Base-by-base conservation (phyloP, 164 flowering plant species). In the Umbilicus rupestris region DNA sequence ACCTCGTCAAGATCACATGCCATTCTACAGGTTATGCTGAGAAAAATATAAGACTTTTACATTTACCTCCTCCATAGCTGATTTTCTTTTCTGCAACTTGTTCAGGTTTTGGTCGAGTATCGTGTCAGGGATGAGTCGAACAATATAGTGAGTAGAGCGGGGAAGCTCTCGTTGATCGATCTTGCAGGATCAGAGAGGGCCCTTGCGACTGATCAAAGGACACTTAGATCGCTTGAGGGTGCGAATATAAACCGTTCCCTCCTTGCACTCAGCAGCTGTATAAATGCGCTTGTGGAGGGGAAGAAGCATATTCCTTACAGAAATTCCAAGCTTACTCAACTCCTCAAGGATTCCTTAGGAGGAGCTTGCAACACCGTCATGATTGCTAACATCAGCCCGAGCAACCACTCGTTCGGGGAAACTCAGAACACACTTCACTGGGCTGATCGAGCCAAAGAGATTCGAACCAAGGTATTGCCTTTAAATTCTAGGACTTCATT, bases 171-270 rank as follows among this genome's bases (percentile, higher is more conserved):
- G 1, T 77, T 92, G 66, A 85, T 92, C 65, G 96, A 92, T 79
- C 86, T 92, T 71, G 98, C 98, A 24, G 98, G 98, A 47, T 92
- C 98, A 1, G 98, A 92, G 80, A 83, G 98, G 76, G 96, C 98
- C 37, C 82, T 85, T 69, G 98, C 98, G 14, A 92, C 98, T 55
- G 98, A 92, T 78, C 98, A 85, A 75, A 81, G 96, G 75, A 89
- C 98, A 19, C 73, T 89, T 11, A 78, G 98, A 74, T 89, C 96
- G 52, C 76, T 89, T 14, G 96, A 92, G 69, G 98, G 98, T 41
- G 98, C 98, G 63, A 92, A 92, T 78, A 92, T 92, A 64, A 92
- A 92, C 64, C 82, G 89, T 63, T 92, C 98, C 26, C 88, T 92
- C 39, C 96, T 92, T 60, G 95, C 98, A 19, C 82, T 92, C 24